These are phyloP conservation scores for Cerrena zonata DNA, from an alignment of 1,284 basidiomycete genomes.

Conservation along the genomic window DNA sequence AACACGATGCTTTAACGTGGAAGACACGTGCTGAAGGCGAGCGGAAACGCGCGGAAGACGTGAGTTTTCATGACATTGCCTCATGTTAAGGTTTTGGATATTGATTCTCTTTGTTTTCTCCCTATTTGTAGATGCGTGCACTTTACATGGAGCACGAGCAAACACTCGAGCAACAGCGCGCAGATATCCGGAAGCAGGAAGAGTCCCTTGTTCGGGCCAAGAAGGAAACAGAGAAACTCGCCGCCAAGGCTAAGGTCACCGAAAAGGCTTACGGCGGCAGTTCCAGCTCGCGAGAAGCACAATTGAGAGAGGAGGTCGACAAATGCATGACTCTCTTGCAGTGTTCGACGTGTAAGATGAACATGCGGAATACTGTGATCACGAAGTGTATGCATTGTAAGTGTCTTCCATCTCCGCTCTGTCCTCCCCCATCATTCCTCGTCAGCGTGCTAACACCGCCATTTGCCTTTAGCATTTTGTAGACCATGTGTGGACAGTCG, in stretches of 20 bases:
- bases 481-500: constrained; percentile 83
- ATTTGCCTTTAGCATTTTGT: constrained; percentile 70
- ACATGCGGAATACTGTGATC: constrained; percentile 83
- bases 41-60: neutral
- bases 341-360: constrained; percentile 85
- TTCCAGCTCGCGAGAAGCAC: constrained; percentile 34
- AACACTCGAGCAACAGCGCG: constrained; percentile 16
- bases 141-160: constrained; percentile 21
- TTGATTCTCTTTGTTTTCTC: too few relatives aligned
- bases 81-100: too few relatives aligned
- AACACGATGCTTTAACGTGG: neutral
- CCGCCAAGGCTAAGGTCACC: constrained; percentile 38
- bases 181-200: constrained; percentile 21
- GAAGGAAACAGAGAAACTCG: constrained; percentile 49
- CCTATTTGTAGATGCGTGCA: constrained; percentile 17
- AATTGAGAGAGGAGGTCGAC: constrained; percentile 43
- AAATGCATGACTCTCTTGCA: constrained; percentile 77
- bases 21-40: neutral
- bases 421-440: constrained; percentile 1
- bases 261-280: constrained; percentile 17
- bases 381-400: constrained; percentile 92
- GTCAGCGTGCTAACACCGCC: constrained; percentile 1
- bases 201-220: constrained; percentile 36
- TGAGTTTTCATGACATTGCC: constrained; percentile 1
- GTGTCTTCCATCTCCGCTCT: constrained; percentile 27